A percentile compares a stretch with the other conserved stretches of the same genome.
phyloP scores from a whole-genome alignment of 345 rosid species.

The Balakata baccata region DNA sequence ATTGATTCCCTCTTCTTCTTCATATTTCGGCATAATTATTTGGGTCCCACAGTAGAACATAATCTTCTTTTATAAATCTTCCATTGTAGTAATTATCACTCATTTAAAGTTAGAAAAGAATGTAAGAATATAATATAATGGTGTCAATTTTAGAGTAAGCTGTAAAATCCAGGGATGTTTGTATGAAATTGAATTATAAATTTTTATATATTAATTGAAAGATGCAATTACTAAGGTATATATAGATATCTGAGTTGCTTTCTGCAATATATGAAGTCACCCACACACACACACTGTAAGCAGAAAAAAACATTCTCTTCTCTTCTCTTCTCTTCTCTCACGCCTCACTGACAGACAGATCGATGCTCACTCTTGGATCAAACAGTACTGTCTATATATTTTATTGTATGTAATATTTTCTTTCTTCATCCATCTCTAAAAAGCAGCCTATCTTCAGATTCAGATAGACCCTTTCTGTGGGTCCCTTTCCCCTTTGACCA shows the following conservation, averaged over 20 bases:
- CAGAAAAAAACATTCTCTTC: conserved; percentile 31
- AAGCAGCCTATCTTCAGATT: conserved; percentile 26
- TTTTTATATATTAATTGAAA: too few species aligned
- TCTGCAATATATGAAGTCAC: too few species aligned
- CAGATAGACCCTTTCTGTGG: conserved; percentile 29
- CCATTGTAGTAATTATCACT: neutral
- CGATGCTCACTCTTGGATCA: conserved; percentile 13
- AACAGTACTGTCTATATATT: too few species aligned
- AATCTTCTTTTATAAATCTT: conserved; percentile 7
- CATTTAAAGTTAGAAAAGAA: too few species aligned
- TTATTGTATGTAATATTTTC: neutral
- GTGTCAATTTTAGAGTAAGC: too few species aligned
- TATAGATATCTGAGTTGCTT: too few species aligned
- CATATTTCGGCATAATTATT: conserved; percentile 15
- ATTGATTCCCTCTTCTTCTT: conserved; percentile 18
- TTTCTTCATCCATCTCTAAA: neutral
- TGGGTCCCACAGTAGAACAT: conserved; percentile 15
- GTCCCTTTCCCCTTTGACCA: conserved; percentile 41
- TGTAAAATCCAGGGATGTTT: too few species aligned
- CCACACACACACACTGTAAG: too few species aligned
- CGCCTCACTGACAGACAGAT: conserved; percentile 40
- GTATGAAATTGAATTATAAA: too few species aligned
- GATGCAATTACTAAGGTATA: too few species aligned
- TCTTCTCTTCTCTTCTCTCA: conserved; percentile 43
- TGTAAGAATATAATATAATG: too few species aligned